Percentiles rank a stretch among this genome's conserved stretches.
These are phyloP conservation scores for Plasmodium fragile DNA, from an alignment of 169 alveolate species.

Conservation along the genomic window DNA sequence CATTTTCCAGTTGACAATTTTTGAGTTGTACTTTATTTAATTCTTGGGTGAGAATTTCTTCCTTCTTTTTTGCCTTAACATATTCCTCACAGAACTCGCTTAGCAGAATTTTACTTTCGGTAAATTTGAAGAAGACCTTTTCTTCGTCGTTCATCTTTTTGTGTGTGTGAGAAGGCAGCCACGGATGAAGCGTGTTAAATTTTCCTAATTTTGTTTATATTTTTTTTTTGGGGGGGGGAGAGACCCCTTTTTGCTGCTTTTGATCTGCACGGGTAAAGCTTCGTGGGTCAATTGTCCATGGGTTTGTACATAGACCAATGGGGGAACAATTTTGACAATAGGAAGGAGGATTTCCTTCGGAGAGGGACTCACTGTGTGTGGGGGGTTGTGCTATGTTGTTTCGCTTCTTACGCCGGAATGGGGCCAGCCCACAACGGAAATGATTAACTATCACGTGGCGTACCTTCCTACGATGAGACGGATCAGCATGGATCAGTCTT, in stretches of 20 bases:
- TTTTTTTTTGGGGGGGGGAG: background rate
- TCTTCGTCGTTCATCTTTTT: conserved; percentile 66
- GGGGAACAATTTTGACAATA: background rate
- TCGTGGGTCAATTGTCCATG: background rate
- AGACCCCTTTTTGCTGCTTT: background rate
- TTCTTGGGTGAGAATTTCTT: conserved; percentile 32
- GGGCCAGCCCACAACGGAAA: background rate
- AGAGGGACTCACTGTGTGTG: background rate
- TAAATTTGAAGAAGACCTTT: conserved; percentile 38
- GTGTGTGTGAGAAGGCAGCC: background rate
- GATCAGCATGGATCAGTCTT: background rate
- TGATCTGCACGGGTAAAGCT: background rate
- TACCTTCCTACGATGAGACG: background rate
- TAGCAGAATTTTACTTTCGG: conserved; percentile 57
- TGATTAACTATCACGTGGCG: background rate
- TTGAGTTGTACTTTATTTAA: conserved; percentile 22
- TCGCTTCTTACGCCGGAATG: background rate
- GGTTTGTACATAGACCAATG: background rate
- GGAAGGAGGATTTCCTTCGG: background rate
- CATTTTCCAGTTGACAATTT: conserved; percentile 59
- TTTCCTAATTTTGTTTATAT: too few species aligned
- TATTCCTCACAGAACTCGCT: conserved; percentile 44
- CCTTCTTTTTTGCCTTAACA: conserved; percentile 24
- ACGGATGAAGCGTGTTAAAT: background rate
- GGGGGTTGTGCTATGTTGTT: background rate